Conservation (phyloP, 192 early-diverging fungal species). For the Chytriomyces sp. region DNA sequence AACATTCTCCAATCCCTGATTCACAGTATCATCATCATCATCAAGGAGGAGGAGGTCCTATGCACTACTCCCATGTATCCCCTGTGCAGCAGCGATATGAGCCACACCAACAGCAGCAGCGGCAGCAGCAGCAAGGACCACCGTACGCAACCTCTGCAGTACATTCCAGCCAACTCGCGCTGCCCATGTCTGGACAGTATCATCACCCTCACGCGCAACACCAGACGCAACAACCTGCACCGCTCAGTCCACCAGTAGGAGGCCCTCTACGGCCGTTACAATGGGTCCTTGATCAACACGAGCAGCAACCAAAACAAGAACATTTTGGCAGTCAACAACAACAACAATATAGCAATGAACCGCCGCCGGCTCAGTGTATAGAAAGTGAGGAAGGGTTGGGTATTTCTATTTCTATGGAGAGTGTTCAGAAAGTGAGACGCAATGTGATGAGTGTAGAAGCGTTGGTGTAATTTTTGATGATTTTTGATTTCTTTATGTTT, state of each 20-base stretch:
- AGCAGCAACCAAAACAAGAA: too few species aligned
- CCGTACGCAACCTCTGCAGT: not conserved
- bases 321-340: too few species aligned
- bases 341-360: too few species aligned
- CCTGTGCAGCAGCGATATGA: not conserved
- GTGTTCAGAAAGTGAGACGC: not conserved
- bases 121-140: not conserved
- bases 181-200: too few species aligned
- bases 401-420: not conserved
- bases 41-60: not conserved
- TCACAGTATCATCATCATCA: not conserved
- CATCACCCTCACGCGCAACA: too few species aligned
- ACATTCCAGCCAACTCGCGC: not conserved
- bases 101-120: not conserved
- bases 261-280: too few species aligned
- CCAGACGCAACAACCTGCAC: too few species aligned
- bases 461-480: not conserved
- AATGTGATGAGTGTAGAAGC: constrained; percentile 1
- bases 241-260: too few species aligned
- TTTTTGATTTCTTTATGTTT: not conserved
- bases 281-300: too few species aligned
- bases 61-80: too few species aligned
- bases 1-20: not conserved
- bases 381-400: too few species aligned
- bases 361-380: too few species aligned